Base-by-base conservation (phyloP, 768 basidiomycete species). In the Suillus alpinus region DNA sequence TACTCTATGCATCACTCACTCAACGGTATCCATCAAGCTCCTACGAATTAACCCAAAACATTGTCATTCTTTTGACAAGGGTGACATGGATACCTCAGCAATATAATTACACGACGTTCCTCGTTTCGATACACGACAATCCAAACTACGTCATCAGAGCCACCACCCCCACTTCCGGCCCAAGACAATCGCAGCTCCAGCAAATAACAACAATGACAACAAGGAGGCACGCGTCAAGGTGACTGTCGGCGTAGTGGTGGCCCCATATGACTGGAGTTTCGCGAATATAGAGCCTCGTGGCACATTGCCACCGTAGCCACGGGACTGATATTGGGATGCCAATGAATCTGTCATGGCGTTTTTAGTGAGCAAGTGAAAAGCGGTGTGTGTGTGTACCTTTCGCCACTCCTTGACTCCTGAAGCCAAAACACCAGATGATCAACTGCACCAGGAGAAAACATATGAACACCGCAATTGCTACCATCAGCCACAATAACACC, bases 301-400 rank as follows among this genome's bases (percentile, higher is more conserved):
- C 8, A 63, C 41, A 39, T 56, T 47, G 10, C 62, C 62, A 31
- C 34, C 61, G 10, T 50, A 56, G 36, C 6, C n/a, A 29, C 6
- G 8, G 34, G 59, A 55, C 53, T 61, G 62, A 37, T 61, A 63
- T 16, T 26, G 32, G 2, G 62, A 57, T 47, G 62, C 62, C 12
- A 41, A 6, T 2, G 62, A 62, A 31, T 13, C 62, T 63, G 18
- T 10, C 1, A 26, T 7, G 20, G 14, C 16, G 37, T 12, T 7
- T 40, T 12, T 23, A 16, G 14, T 36, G 32, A 51, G 18, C 34
- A 56, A n/a, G 8, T 20, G 3, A 29, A 31, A 29, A 14, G 13
- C 18, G 6, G 0, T 16, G 13, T 37, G 7, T 14, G 20, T 20
- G 9, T 34, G 37, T 32, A 59, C 59, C 39, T 59, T 14, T 32